Evolutionary conservation across 176 grass and related monocot species (phyloP), one percentile per base, ranked within the genome.

Genomic region (Musa beccarii): DNA sequence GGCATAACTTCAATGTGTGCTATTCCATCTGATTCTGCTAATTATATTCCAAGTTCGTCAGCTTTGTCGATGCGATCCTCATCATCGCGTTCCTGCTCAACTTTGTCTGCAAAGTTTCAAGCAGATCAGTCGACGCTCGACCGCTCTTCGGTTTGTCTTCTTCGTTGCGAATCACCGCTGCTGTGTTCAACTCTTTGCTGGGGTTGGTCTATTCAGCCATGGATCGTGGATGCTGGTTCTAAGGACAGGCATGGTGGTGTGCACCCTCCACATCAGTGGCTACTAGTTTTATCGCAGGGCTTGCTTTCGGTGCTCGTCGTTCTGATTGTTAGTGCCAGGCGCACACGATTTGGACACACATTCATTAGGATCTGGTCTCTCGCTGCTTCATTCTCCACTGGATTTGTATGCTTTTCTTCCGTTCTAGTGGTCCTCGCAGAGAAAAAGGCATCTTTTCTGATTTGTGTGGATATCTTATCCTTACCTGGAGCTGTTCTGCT

Each of bases 1-100:
- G 81, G 87, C 69, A 85, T 96, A 77, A 90, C 87, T 57, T 88
- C 85, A 25, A 83, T 91, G 55, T 92, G 93, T 53, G 93, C 89
- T 1, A 86, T 92, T 63, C 93, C 87, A 2, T 61, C 78, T 4
- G 74, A 85, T 20, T 81, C 76, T 62, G 76, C 85, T 59, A 84
- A 89, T 14, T 96, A 86, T 65, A 57, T 92, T 51, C 87, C 89
- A 0, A 69, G 14, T 11, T 87, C 23, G 75, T 52, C 59, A 59
- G 71, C 49, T 80, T 19, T 15, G 56, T 79, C 19, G 24, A 11
- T 20, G 2, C 25, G 4, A 24, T 82, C 49, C 17, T 98, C 3
- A 16, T 77, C 43, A 10, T 90, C 2, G 15, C 69, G 6, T 65
- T 91, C 49, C 34, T 74, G 10, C 11, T 87, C 57, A 76, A 87